Percentiles rank a stretch among this genome's conserved stretches.
Conservation (phyloP, 257 asterid genomes). For the Capsicum rhomboideum region DNA sequence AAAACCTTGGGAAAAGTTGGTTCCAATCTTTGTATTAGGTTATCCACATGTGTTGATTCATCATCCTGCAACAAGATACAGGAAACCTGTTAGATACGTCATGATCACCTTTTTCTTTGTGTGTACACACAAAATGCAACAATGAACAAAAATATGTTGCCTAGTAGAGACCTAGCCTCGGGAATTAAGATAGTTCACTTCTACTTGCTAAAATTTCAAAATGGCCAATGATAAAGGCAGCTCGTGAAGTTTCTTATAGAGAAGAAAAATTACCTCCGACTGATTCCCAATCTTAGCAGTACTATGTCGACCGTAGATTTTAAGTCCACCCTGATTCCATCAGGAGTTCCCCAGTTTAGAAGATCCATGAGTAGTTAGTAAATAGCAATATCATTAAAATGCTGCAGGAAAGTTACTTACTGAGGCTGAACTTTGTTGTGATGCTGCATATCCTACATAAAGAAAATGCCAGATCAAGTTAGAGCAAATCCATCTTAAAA, state of each 20-base stretch:
- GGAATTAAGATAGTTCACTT: neutral
- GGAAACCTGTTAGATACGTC: neutral
- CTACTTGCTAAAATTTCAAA: neutral
- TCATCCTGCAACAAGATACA: conserved; percentile 31
- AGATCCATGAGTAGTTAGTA: conserved; percentile 1
- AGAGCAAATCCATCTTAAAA: conserved; percentile 19
- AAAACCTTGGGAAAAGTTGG: conserved; percentile 67
- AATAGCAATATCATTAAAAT: neutral
- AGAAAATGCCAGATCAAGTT: neutral
- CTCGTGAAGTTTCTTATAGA: neutral
- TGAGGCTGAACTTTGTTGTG: conserved; percentile 41
- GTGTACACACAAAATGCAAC: neutral
- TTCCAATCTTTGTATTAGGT: conserved; percentile 40
- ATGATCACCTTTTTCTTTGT: neutral
- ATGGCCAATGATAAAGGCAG: neutral
- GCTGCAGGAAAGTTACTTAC: conserved; percentile 39
- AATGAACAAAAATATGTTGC: neutral
- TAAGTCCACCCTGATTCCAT: conserved; percentile 34
- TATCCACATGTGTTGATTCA: conserved; percentile 45
- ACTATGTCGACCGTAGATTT: conserved; percentile 26
- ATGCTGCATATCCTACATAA: conserved; percentile 55
- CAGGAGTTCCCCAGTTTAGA: conserved; percentile 11
- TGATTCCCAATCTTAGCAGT: conserved; percentile 25
- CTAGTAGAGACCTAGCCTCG: neutral
- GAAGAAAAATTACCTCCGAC: conserved; percentile 36